Evolutionary conservation across 2,329 filamentous ascomycete species (phyloP), one percentile per base, ranked within the genome.

Genomic region (Botrytis sinoallii): DNA sequence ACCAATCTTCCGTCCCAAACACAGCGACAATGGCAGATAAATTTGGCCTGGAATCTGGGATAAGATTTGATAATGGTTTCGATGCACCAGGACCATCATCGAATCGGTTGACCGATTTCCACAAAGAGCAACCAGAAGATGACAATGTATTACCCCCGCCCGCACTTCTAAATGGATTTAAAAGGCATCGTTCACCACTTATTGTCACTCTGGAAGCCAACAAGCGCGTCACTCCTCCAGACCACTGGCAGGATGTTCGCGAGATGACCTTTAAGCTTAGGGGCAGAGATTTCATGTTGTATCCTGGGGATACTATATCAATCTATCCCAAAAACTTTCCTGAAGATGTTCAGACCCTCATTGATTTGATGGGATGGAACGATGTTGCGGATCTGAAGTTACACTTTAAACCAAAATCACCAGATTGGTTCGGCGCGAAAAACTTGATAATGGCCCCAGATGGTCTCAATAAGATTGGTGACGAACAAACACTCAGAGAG

Each of bases 201-300:
- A 18, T 18, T 9, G 70, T 38, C 22, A 20, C 82, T 0, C 81
- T 99, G 0, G 79, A 85, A 0, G 81, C 83, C n/a, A 97, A 97
- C 79, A 82, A 85, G 29, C 89, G 95, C 25, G 82, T 97, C 9
- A 99, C 96, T 0, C 90, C 95, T 0, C 67, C 82, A 1, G 84
- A 85, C 1, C 96, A 99, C 83, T 98, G 94, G 91, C 96, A 99
- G 84, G 96, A 99, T 83, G 95, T 98, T 63, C 92, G 96, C 0
- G 88, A 93, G 70, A 83, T 98, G n/a, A 87, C 85, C 1, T 85
- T 98, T 22, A 85, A 84, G 14, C 78, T 89, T 81, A 40, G n/a
- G n/a, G 8, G 7, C 22, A 18, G 82, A 85, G 20, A 78, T 83
- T 64, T 77, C 79, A 81, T 84, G 81, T 64, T 91, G 1, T 1